Evolutionary conservation across 129 eudicot genomes (phyloP), one percentile per base, ranked within the genome.

Genomic region (Flaveria bidentis): DNA sequence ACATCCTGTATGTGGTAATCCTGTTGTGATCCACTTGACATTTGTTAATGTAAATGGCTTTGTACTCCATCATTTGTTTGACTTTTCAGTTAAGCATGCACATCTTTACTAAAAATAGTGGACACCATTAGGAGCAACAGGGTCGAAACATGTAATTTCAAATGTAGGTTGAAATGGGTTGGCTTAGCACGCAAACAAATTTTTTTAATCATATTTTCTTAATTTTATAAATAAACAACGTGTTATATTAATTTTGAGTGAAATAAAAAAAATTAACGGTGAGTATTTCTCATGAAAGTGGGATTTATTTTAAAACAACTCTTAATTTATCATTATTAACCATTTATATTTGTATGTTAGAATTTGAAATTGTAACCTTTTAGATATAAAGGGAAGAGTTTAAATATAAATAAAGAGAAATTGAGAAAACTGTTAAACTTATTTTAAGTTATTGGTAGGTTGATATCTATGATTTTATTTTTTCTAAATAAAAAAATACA

Each of bases 1-100:
- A 65, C 46, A 56, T 66, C 69, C 75, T 72, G 80, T 70, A 77
- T 66, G 66, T 78, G 69, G 76, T 72, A 79, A 45, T 81, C 53
- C 45, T 78, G 52, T 82, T 46, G 73, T 57, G 50, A 67, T 72
- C 72, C 72, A 75, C 72, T 70, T 60, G 82, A 49, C 77, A 4
- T 30, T 17, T 70, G 70, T 78, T 60, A 78, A 75, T 78, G 84
- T 80, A 80, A 80, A 80, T 80, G 79, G 75, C 64, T 74, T 66
- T 80, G 58, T 67, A 74, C 56, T 72, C 50, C 78, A 23, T 64
- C 78, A 72, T 66, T 74, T 74, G 50, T 42, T 64, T 73, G 76
- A 78, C 82, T 44, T 60, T 78, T 51, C 2, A 7, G 42, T 63
- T 71, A 11, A 70, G 49, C 58, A 58, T 69, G 53, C 39, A 25